Evolutionary conservation across 176 grass and related monocot genomes (phyloP), one percentile per base, ranked within the genome.

Genomic region (Aechmea fasciata): DNA sequence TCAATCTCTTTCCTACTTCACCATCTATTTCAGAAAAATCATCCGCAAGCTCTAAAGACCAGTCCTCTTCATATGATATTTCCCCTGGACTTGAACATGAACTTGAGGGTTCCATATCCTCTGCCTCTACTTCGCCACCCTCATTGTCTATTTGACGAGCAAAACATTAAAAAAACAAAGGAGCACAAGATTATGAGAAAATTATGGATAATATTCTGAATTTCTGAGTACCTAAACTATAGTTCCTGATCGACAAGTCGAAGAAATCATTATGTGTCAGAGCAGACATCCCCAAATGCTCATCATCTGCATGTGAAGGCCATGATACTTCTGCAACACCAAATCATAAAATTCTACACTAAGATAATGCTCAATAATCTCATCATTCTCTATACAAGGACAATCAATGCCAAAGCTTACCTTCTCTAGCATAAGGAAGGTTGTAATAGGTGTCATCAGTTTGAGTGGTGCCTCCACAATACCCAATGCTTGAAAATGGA

Each of bases 1-100:
- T 90, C 54, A 86, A 71, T 48, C 83, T 75, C 62, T 85, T 86
- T 11, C 80, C 83, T 71, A 90, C 83, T 77, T 90, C 83, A 66
- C 83, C 80, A 68, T 90, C 87, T 66, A 78, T 77, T 66, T 69
- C 69, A 77, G 77, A 85, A 77, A 67, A 80, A 71, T 83, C 80
- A 78, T 90, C 80, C 55, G 79, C 33, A 55, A 86, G 57, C 47
- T 86, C 80, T 22, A 86, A 67, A 67, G 57, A 25, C 15, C 23
- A 63, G n/a, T 80, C 80, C 26, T 74, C 73, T 73, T 79, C 76
- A 28, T 51, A 55, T 12, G 51, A 79, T 17, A 63, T 57, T 47
- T 79, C 75, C 55, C 50, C 73, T 48, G 76, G 79, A 76, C 83
- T 86, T 47, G 83, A 86, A 74, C 76, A 85, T 53, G 87, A 89